Percentiles rank a stretch among this genome's conserved stretches.
phyloP scores from a whole-genome alignment of 1,284 basidiomycete genomes.

The Naganishia sp. region DNA sequence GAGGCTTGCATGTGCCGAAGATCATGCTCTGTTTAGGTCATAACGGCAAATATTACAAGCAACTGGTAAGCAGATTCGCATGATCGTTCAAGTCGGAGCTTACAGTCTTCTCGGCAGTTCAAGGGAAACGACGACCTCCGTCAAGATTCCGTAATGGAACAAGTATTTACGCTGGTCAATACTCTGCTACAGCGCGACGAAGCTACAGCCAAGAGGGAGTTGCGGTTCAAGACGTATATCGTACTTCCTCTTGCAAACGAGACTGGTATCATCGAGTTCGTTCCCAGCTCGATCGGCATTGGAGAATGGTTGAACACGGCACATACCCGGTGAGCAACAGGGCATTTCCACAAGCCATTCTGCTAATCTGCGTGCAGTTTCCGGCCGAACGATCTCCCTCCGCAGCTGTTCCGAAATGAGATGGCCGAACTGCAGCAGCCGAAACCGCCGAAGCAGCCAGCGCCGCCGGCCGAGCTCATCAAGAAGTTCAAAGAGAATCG shows the following conservation, averaged over 20 bases:
- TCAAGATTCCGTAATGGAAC: conserved; percentile 98
- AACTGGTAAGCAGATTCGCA: conserved; percentile 65
- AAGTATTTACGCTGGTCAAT: conserved; percentile 91
- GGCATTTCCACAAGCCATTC: not conserved
- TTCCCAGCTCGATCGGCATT: conserved; percentile 74
- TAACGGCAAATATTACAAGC: conserved; percentile 70
- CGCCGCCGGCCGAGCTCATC: conserved; percentile 50
- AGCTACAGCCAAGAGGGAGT: conserved; percentile 70
- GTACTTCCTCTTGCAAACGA: conserved; percentile 81
- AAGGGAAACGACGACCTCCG: conserved; percentile 91
- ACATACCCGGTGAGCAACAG: conserved; percentile 62
- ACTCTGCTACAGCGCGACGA: conserved; percentile 71
- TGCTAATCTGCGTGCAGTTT: conserved; percentile 37
- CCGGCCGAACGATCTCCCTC: conserved; percentile 38
- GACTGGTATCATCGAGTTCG: conserved; percentile 90
- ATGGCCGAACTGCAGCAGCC: conserved; percentile 39
- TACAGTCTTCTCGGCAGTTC: conserved; percentile 61
- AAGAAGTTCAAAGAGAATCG: conserved; percentile 61
- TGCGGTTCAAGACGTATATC: conserved; percentile 80
- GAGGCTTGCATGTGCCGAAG: conserved; percentile 83
- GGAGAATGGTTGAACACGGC: conserved; percentile 63
- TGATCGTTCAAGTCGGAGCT: no score
- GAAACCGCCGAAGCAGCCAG: conserved; percentile 41
- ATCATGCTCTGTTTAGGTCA: conserved; percentile 71
- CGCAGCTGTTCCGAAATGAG: conserved; percentile 37